Base-by-base conservation (phyloP, 2,329 filamentous ascomycete species). In the Anthostomella pinea region DNA sequence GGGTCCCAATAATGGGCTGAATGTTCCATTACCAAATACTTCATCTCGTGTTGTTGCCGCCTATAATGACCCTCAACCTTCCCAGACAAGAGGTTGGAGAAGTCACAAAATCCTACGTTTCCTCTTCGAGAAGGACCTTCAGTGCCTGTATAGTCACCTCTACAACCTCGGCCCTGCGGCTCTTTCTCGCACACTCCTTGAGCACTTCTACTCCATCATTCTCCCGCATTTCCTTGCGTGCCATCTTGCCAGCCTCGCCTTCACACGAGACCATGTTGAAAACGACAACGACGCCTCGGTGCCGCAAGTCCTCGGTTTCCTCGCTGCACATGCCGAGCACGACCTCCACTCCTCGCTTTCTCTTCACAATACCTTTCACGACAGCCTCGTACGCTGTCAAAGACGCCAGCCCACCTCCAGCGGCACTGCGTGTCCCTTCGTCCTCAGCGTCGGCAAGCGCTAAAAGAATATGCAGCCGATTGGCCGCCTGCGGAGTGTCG, bases 401-500 rank as follows among this genome's bases (percentile, higher is more conserved):
- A 63, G 86, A 86, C 1, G 91, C 93, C 32, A 98, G 63, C 0
- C 89, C 91, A 2, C 93, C 93, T 3, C 90, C 89, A 0, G 93
- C 90, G 0, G 89, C 93, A 30, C 82, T 80, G 19, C 91, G 72
- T 0, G 89, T 95, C 0, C 79, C 80, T 6, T 77, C 63, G 48
- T 97, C 89, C 33, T 95, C 85, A 2, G 87, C 82, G 56, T 97
- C 90, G 0, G 88, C 83, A 22, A 98, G 77, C 0, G 91, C 93
- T 9, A 96, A 75, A 1, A 98, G 69, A 24, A 97, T 80, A 56
- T 94, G 85, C 26, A 97, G 64, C 1, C 91, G 75, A 35, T 87
- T 81, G 17, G 75, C 77, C 0, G 88, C 85, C 43, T 83, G 76
- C 17, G 75, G 72, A 3, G 74, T 78, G 8, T 72, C 75, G 39